phyloP scores from a whole-genome alignment of 164 flowering plant genomes.

The Macadamia tetraphylla region DNA sequence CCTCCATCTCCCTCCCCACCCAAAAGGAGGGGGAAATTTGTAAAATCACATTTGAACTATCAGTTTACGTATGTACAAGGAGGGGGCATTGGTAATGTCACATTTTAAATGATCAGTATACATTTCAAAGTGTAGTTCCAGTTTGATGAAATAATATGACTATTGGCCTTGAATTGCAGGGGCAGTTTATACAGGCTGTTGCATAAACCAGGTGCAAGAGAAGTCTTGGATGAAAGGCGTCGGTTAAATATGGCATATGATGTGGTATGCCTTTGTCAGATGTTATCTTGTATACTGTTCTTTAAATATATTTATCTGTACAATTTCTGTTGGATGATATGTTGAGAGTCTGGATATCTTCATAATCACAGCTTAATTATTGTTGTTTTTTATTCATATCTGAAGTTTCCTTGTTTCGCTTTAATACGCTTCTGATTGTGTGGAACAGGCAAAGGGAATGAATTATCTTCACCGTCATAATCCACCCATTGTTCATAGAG shows the following conservation, averaged over 20 bases:
- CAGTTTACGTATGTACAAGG: too few relatives aligned
- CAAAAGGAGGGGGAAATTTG: too few relatives aligned
- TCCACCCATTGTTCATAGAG: constrained; percentile 98
- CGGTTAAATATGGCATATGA: constrained; percentile 91
- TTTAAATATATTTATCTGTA: background rate
- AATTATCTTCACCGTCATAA: constrained; percentile 93
- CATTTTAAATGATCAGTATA: background rate
- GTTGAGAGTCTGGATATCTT: background rate
- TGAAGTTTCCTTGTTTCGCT: background rate
- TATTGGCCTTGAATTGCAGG: constrained; percentile 40
- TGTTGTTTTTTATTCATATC: background rate
- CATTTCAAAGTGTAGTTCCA: background rate
- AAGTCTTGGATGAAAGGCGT: constrained; percentile 80
- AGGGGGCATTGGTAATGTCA: too few relatives aligned
- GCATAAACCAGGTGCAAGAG: constrained; percentile 83
- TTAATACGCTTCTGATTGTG: constrained; percentile 3
- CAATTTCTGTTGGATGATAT: background rate
- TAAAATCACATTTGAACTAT: too few relatives aligned
- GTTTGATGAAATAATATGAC: background rate
- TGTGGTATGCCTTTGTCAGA: constrained; percentile 58
- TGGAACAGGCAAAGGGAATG: constrained; percentile 95
- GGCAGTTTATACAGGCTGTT: constrained; percentile 91
- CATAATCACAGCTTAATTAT: background rate
- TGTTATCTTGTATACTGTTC: background rate
- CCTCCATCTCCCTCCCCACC: background rate